phyloP scores from a whole-genome alignment of 2,329 filamentous ascomycete species.

The Ophioceras dolichostomum region DNA sequence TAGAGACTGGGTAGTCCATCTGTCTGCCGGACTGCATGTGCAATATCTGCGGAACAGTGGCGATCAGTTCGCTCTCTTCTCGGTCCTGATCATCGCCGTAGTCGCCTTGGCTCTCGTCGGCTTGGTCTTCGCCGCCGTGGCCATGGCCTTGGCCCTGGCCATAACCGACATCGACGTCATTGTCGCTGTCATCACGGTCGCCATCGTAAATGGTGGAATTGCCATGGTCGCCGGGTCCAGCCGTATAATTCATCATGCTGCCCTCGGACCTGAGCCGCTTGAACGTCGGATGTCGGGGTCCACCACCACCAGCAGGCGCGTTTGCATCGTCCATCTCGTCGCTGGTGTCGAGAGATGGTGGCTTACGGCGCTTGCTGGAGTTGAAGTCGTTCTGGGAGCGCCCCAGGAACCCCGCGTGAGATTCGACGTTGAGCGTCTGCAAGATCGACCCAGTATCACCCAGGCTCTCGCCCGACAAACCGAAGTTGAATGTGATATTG shows the following conservation, averaged over 20 bases:
- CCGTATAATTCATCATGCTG: constrained; percentile 18
- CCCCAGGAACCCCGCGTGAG: constrained; percentile 13
- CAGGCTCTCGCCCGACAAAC: constrained; percentile 43
- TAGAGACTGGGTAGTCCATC: constrained; percentile 43
- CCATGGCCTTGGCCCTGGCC: constrained; percentile 19
- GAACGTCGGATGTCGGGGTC: constrained; percentile 33
- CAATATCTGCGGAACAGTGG: constrained; percentile 34
- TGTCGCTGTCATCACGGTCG: constrained; percentile 7
- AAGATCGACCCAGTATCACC: constrained; percentile 34
- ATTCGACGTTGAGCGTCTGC: constrained; percentile 30
- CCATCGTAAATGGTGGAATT: too few species aligned
- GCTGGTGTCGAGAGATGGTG: constrained; percentile 26
- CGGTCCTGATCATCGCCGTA: too few species aligned
- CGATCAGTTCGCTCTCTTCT: too few species aligned
- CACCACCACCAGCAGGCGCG: constrained; percentile 1
- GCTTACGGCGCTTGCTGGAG: constrained; percentile 44
- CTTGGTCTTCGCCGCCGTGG: constrained; percentile 18
- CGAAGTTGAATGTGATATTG: too few species aligned
- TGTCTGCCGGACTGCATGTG: constrained; percentile 39
- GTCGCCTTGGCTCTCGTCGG: constrained; percentile 29
- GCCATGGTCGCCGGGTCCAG: constrained; percentile 15
- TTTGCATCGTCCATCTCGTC: constrained; percentile 29
- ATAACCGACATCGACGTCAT: constrained; percentile 33
- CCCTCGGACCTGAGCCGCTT: constrained; percentile 43
- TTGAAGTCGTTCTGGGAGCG: constrained; percentile 20